These are phyloP conservation scores for Elsinoe perseae DNA, from an alignment of 2,329 filamentous ascomycete genomes.

Conservation along the genomic window DNA sequence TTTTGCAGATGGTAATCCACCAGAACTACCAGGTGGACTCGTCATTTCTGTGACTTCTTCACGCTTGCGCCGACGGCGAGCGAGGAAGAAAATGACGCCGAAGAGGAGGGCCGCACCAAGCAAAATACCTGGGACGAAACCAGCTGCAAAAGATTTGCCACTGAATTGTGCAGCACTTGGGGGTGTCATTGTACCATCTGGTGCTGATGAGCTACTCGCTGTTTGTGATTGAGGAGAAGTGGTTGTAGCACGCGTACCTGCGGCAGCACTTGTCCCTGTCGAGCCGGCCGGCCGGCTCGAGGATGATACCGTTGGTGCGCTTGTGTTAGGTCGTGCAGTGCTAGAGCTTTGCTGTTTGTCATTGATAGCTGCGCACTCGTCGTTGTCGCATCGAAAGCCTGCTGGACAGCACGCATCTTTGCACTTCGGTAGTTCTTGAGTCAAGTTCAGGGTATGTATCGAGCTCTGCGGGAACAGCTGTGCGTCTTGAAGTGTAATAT, in stretches of 20 bases:
- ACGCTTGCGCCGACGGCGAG: conserved; percentile 4
- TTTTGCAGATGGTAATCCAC: conserved; percentile 9
- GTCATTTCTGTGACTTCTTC: conserved; percentile 7
- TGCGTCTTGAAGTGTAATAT: conserved; percentile 54
- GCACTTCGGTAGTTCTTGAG: conserved; percentile 50
- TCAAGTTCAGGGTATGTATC: conserved; percentile 59
- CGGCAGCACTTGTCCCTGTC: background rate
- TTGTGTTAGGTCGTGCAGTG: conserved; percentile 13
- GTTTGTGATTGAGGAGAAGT: conserved; percentile 8
- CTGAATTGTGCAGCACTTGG: conserved; percentile 22
- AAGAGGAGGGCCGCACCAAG: conserved; percentile 25
- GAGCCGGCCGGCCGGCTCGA: conserved; percentile 17
- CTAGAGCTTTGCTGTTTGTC: conserved; percentile 32
- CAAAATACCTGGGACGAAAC: conserved; percentile 29
- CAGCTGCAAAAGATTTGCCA: conserved; percentile 29
- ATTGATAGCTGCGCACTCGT: conserved; percentile 45
- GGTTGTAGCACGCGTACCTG: conserved; percentile 12
- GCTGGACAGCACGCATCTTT: conserved; percentile 60
- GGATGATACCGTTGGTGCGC: conserved; percentile 8
- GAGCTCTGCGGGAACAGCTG: conserved; percentile 48
- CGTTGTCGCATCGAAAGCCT: conserved; percentile 56
- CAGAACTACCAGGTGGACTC: background rate
- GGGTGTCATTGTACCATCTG: background rate
- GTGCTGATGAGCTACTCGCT: background rate
- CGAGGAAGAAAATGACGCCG: conserved; percentile 24